Evolutionary conservation across 805 yeast species (phyloP), one percentile per base, ranked within the genome.

Genomic region (Saccharomycopsis babjevae): DNA sequence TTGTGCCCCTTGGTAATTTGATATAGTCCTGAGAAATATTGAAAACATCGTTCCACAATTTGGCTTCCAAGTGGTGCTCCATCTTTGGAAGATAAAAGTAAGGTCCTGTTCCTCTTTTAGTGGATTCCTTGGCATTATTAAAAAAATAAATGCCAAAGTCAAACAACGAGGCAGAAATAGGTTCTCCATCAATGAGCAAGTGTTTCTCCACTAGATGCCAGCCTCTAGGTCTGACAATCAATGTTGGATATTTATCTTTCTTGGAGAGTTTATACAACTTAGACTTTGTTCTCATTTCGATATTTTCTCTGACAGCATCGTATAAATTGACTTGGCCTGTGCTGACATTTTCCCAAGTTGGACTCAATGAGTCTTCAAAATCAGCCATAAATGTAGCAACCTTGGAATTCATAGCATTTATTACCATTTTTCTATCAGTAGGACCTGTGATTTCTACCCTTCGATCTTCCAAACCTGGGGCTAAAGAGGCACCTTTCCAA

Each of bases 361-460:
- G 89, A 42, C 89, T 82, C 70, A 82, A 77, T 28, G 88, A 83
- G 72, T 85, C 89, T 74, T 85, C 89, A 65, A 85, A 85, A 70
- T 85, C 89, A 59, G 88, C 84, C 89, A 85, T 85, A 74, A 85
- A 85, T 56, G 89, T 84, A 68, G 84, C 86, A 56, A 85, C 89
- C 54, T 78, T 77, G 16, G 88, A 79, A 74, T 84, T 84, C 69
- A 84, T 78, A 42, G 89, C 89, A 66, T 84, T 84, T 75, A 84
- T 83, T 62, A 84, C 88, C 89, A 84, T 84, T 71, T 84, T 84
- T 64, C 89, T 78, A 72, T 84, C 89, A 56, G 88, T 83, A 55
- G 89, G 89, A 46, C 90, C 90, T 57, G 89, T 85, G 73, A 85
- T 85, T 72, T 85, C 89, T 61, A 83, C 88, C 67, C 89, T 79